These are phyloP conservation scores for Colletotrichum zoysiae DNA, from an alignment of 2,329 filamentous ascomycete species.

Conservation along the genomic window DNA sequence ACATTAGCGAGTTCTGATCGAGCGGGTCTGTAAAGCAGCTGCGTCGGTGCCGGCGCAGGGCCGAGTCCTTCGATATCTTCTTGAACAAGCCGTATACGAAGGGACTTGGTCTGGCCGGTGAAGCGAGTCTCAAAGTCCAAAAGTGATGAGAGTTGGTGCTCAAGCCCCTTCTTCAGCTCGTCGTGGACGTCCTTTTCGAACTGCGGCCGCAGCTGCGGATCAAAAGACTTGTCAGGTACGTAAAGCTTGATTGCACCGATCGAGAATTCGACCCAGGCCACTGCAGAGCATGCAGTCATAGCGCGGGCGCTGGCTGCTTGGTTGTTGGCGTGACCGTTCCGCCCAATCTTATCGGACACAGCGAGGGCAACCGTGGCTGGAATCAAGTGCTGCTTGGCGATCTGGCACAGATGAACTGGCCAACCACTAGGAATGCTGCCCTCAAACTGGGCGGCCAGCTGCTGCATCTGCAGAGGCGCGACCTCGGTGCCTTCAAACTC, in stretches of 20 bases:
- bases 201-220: conserved; percentile 77
- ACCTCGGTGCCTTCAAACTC: conserved; percentile 7
- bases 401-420: conserved; percentile 52
- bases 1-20: conserved; percentile 76
- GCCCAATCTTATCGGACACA: conserved; percentile 48
- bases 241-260: conserved; percentile 82
- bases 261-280: conserved; percentile 83
- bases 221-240: conserved; percentile 87
- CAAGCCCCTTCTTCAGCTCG: conserved; percentile 68
- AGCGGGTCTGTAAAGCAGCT: conserved; percentile 78
- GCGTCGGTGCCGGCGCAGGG: conserved; percentile 72
- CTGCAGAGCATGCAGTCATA: conserved; percentile 43
- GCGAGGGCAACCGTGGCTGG: conserved; percentile 61
- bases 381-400: conserved; percentile 58
- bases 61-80: conserved; percentile 74
- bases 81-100: conserved; percentile 74
- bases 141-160: conserved; percentile 70
- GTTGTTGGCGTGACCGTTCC: conserved; percentile 38
- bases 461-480: conserved; percentile 15
- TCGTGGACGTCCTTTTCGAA: conserved; percentile 73
- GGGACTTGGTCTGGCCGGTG: conserved; percentile 75
- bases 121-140: conserved; percentile 74
- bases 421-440: conserved; percentile 54
- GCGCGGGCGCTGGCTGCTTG: not conserved
- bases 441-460: conserved; percentile 27